Evolutionary conservation across 2,329 filamentous ascomycete species (phyloP).

Genomic region (Periconia macrospinosa): DNA sequence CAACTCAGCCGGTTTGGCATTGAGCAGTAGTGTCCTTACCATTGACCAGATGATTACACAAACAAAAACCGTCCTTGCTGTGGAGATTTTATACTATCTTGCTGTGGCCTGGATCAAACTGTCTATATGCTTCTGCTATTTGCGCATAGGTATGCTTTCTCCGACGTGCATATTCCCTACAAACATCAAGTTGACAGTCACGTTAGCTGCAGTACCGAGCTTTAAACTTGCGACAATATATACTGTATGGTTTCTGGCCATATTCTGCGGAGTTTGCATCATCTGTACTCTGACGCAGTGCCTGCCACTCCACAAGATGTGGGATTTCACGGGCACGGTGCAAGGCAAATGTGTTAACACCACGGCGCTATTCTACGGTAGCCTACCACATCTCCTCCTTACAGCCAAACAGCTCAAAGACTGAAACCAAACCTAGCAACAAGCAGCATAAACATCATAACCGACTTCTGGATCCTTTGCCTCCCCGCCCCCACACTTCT

Average conservation of each 20-base stretch:
- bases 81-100: constrained; percentile 37
- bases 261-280: constrained; percentile 29
- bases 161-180: not conserved
- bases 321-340: constrained; percentile 32
- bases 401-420: not conserved
- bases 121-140: constrained; percentile 39
- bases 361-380: constrained; percentile 39
- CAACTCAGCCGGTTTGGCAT: constrained; percentile 28
- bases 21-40: constrained; percentile 18
- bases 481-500: constrained; percentile 85
- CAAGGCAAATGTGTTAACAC: constrained; percentile 36
- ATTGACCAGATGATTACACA: constrained; percentile 21
- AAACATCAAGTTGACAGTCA: not conserved
- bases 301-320: constrained; percentile 34
- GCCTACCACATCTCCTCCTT: not conserved
- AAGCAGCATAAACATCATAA: constrained; percentile 82
- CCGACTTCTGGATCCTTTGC: constrained; percentile 81
- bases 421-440: constrained; percentile 13
- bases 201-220: constrained; percentile 21
- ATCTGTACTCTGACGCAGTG: constrained; percentile 32
- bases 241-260: constrained; percentile 27
- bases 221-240: constrained; percentile 25
- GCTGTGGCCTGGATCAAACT: constrained; percentile 33
- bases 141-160: constrained; percentile 32
- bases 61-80: constrained; percentile 27